These are phyloP conservation scores for Cercospora berteroae DNA, from an alignment of 2,329 filamentous ascomycete species.

Conservation along the genomic window DNA sequence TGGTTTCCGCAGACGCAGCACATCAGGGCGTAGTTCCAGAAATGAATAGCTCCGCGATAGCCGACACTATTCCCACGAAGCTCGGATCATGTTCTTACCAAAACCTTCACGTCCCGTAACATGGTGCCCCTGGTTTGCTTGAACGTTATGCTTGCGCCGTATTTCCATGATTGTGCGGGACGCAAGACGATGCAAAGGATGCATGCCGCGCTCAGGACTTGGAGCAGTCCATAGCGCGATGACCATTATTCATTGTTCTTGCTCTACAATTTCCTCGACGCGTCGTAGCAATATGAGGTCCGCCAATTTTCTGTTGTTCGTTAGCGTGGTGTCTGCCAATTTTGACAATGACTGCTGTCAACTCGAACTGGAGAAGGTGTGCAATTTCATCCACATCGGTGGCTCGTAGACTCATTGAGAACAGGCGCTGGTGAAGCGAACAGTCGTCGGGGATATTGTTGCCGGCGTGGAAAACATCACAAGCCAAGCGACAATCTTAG, in stretches of 20 bases:
- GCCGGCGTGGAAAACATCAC: slow-evolving; percentile 7
- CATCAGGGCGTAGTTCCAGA: background rate
- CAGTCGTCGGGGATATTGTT: background rate
- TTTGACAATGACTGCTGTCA: background rate
- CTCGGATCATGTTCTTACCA: background rate
- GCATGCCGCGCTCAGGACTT: background rate
- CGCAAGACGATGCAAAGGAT: background rate
- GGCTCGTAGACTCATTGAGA: background rate
- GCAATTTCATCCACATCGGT: background rate
- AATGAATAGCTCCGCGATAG: background rate
- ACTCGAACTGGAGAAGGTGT: background rate
- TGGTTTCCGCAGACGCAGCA: background rate
- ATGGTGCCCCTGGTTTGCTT: background rate
- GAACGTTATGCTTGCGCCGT: background rate
- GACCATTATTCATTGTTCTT: background rate
- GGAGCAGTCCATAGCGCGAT: background rate
- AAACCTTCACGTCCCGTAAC: background rate
- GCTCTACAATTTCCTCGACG: background rate
- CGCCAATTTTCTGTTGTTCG: background rate
- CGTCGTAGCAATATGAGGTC: background rate
- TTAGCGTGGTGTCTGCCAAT: background rate
- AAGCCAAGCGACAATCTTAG: slow-evolving; percentile 2
- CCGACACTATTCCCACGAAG: background rate
- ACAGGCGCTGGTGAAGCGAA: background rate
- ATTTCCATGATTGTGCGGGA: background rate